Conservation (phyloP, 345 rosid genomes). For the Eucalyptus decipiens region DNA sequence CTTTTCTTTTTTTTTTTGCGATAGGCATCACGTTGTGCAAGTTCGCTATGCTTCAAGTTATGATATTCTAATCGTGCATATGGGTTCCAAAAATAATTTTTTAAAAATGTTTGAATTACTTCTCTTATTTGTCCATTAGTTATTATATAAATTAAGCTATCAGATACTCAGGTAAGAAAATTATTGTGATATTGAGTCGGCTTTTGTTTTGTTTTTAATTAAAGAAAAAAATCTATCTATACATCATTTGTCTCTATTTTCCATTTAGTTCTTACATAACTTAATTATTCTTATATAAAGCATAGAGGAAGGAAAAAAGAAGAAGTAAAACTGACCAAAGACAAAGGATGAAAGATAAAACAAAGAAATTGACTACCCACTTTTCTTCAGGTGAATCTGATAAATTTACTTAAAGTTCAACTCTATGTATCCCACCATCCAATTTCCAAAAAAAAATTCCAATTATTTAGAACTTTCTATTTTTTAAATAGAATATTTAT, state of each 20-base stretch:
- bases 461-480: no score
- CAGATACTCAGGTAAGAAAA: background rate
- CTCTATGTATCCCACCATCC: no score
- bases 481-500: no score
- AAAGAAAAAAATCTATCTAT: background rate
- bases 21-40: background rate
- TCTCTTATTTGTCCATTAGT: background rate
- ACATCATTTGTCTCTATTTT: background rate
- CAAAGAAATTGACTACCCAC: background rate
- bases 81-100: background rate
- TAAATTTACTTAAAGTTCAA: background rate
- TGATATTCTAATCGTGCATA: background rate
- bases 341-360: background rate
- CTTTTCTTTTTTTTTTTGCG: accelerated
- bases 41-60: accelerated
- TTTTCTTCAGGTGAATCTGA: background rate
- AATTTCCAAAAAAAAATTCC: no score
- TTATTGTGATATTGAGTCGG: background rate
- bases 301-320: background rate
- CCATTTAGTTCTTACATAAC: background rate
- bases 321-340: background rate
- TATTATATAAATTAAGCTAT: background rate
- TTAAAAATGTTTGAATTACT: background rate
- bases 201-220: background rate
- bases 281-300: background rate